These are phyloP conservation scores for Globomyces pollinis-pini DNA, from an alignment of 192 early-diverging fungal species.

Conservation along the genomic window DNA sequence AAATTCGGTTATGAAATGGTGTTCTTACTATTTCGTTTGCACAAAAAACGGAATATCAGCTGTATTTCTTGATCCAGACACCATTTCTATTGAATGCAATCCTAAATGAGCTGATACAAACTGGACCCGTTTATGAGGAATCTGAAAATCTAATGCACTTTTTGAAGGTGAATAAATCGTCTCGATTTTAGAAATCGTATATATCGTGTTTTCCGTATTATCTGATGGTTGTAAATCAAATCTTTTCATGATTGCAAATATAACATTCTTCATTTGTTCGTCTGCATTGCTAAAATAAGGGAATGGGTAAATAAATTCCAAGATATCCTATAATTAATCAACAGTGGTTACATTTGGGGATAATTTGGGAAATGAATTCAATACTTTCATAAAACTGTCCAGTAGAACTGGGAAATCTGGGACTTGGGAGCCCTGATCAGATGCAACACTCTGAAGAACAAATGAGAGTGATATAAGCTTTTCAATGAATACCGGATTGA, in stretches of 20 bases:
- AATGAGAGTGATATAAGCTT: conserved; percentile 44
- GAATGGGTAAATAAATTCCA: conserved; percentile 57
- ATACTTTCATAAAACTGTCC: conserved; percentile 42
- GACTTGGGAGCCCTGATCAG: conserved; percentile 36
- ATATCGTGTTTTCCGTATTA: background rate
- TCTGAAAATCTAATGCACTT: background rate
- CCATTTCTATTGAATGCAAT: background rate
- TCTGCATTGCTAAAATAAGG: conserved; percentile 12
- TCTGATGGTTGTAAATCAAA: background rate
- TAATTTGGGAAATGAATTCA: conserved; percentile 29
- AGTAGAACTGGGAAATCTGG: conserved; percentile 41
- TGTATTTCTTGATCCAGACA: background rate
- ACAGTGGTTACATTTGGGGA: conserved; percentile 25
- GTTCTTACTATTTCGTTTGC: background rate
- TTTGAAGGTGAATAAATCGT: no score
- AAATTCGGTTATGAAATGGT: no score
- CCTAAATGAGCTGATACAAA: background rate
- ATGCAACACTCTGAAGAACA: conserved; percentile 38
- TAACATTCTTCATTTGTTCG: background rate
- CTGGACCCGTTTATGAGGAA: background rate
- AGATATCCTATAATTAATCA: conserved; percentile 36
- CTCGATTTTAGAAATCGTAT: background rate
- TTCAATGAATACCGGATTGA: conserved; percentile 38
- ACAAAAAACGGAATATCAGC: background rate
- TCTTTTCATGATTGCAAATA: background rate